These are phyloP conservation scores for Scheffersomyces lignicola DNA, from an alignment of 1,139 yeast species.

Conservation along the genomic window DNA sequence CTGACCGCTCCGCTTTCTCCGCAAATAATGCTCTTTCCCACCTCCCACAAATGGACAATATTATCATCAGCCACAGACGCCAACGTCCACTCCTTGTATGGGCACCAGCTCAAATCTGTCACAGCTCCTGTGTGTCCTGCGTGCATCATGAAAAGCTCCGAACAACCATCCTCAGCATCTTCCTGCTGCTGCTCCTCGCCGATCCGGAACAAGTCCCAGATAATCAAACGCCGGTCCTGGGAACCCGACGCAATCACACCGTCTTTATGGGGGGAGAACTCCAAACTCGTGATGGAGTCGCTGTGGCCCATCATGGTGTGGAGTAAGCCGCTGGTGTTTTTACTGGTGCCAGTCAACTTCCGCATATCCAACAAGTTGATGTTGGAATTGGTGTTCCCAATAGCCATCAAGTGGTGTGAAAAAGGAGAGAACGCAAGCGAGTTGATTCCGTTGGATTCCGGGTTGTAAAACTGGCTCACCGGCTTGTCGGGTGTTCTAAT, in stretches of 20 bases:
- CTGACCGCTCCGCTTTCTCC: too few species aligned
- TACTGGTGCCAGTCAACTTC: slow-evolving; percentile 31
- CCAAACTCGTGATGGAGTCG: slow-evolving; percentile 64
- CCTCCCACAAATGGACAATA: slow-evolving; percentile 75
- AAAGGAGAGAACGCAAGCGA: slow-evolving; percentile 65
- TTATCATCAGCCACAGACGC: slow-evolving; percentile 78
- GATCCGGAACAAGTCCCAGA: slow-evolving; percentile 72
- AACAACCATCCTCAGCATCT: slow-evolving; percentile 78
- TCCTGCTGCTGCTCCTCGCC: slow-evolving; percentile 83
- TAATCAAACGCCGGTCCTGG: slow-evolving; percentile 65
- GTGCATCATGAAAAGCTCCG: slow-evolving; percentile 81
- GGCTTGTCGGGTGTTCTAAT: slow-evolving; percentile 28
- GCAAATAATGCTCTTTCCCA: slow-evolving; percentile 55
- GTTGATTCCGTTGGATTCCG: slow-evolving; percentile 51
- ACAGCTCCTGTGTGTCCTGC: slow-evolving; percentile 83
- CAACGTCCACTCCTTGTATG: slow-evolving; percentile 68
- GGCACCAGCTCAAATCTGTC: slow-evolving; percentile 70
- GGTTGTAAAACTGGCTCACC: slow-evolving; percentile 29
- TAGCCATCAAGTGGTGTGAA: slow-evolving; percentile 58
- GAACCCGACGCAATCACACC: slow-evolving; percentile 75
- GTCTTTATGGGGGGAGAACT: slow-evolving; percentile 70
- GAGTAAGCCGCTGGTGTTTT: slow-evolving; percentile 29
- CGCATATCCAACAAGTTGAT: slow-evolving; percentile 63
- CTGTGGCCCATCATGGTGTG: slow-evolving; percentile 81
- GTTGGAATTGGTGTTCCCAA: slow-evolving; percentile 71